A percentile compares a stretch with the other conserved stretches of the same genome.
Conservation (phyloP, 768 basidiomycete genomes). For the Mycena olivaceomarginata region DNA sequence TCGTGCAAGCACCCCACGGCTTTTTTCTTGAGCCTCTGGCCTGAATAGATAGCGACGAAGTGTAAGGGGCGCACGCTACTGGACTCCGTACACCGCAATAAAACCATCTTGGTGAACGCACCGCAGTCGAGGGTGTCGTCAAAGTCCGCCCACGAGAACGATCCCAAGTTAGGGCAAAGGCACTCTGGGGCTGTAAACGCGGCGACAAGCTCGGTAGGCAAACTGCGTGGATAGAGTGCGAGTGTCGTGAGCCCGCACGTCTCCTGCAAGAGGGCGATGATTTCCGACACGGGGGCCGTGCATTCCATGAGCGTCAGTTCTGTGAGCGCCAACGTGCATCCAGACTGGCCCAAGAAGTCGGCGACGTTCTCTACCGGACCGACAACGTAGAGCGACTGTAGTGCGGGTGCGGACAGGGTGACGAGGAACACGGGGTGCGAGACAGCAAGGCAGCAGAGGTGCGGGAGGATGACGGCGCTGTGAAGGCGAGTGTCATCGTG, state of each 20-base stretch:
- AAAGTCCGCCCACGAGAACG: not conserved
- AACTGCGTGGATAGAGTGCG: not conserved
- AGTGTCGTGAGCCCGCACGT: not conserved
- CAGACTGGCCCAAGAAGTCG: constrained; percentile 11
- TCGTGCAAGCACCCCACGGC: not conserved
- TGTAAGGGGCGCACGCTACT: not conserved
- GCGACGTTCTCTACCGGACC: not conserved
- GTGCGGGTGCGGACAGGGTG: not conserved
- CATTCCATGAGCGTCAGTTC: constrained; percentile 1
- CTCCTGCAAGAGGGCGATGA: constrained; percentile 1
- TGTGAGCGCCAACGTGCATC: not conserved
- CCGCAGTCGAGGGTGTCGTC: not conserved
- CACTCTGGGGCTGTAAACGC: not conserved
- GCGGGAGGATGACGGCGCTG: not conserved
- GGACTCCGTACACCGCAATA: not conserved
- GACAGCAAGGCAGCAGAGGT: constrained; percentile 9
- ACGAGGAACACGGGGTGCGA: not conserved
- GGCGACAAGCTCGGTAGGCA: not conserved
- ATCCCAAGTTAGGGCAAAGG: not conserved
- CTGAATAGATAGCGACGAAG: not conserved
- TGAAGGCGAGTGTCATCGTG: not conserved
- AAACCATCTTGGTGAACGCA: constrained; percentile 12
- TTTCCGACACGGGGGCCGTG: not conserved
- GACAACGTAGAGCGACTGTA: not conserved
- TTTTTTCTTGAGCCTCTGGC: not conserved